These are phyloP conservation scores for Dendrobium officinale DNA, from an alignment of 106 monocot species.

Conservation along the genomic window DNA sequence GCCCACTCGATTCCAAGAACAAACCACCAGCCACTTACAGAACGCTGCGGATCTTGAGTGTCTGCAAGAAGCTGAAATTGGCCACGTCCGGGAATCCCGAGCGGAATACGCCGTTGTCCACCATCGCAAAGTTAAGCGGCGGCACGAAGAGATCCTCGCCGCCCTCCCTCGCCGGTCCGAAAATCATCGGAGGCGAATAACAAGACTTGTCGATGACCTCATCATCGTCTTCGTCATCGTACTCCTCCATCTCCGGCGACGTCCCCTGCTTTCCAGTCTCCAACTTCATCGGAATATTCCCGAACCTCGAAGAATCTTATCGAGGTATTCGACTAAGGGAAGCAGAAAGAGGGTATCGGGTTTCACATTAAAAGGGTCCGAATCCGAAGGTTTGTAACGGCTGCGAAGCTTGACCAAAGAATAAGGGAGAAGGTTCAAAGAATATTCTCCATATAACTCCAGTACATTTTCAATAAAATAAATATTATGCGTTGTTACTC, in stretches of 20 bases:
- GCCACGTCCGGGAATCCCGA: conserved; percentile 46
- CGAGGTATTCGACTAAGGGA: neutral
- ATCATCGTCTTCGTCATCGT: neutral
- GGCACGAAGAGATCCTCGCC: conserved; percentile 31
- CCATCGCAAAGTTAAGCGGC: conserved; percentile 64
- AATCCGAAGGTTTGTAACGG: neutral
- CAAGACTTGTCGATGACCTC: neutral
- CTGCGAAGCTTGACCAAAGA: neutral
- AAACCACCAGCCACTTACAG: conserved; percentile 18
- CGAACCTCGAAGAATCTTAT: neutral
- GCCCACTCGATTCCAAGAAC: neutral
- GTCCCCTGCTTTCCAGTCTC: neutral
- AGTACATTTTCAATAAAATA: no score
- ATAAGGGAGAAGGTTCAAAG: neutral
- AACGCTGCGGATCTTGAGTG: conserved; percentile 43
- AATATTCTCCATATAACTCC: no score
- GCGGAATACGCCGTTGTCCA: conserved; percentile 51
- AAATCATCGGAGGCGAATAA: neutral
- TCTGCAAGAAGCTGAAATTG: conserved; percentile 45
- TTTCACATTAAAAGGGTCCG: neutral
- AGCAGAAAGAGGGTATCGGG: neutral
- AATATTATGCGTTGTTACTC: no score
- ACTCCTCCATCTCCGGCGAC: neutral
- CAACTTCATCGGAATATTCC: conserved; percentile 13
- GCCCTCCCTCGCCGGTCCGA: conserved; percentile 4